Percentiles rank a stretch among this genome's conserved stretches.
Conservation (phyloP, 2,329 filamentous ascomycete genomes). For the Pestalotiopsis sp. region DNA sequence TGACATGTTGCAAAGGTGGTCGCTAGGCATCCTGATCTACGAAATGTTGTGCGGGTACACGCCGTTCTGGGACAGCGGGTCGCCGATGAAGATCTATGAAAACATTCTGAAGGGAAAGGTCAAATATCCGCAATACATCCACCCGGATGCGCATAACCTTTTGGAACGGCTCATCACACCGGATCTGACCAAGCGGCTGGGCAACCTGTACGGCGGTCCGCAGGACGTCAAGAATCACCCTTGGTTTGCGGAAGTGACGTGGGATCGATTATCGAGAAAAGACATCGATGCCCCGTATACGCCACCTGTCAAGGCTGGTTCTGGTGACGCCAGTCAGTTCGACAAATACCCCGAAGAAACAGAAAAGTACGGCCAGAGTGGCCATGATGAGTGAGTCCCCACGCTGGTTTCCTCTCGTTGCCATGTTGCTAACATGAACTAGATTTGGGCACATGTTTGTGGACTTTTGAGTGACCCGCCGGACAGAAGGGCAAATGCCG, state of each 20-base stretch:
- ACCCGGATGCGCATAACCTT: slow-evolving; percentile 90
- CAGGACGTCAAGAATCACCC: slow-evolving; percentile 93
- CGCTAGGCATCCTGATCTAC: slow-evolving; percentile 95
- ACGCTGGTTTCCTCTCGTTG: not conserved
- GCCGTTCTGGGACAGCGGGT: slow-evolving; percentile 97
- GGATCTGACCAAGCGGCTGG: slow-evolving; percentile 91
- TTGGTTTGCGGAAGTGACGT: slow-evolving; percentile 98
- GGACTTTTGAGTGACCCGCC: slow-evolving; percentile 62
- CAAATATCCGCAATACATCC: slow-evolving; percentile 96
- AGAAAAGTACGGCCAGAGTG: slow-evolving; percentile 81
- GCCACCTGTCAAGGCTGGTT: slow-evolving; percentile 89
- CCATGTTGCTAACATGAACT: slow-evolving; percentile 1
- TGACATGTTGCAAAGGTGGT: slow-evolving; percentile 72
- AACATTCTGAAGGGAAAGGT: slow-evolving; percentile 96
- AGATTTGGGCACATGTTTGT: slow-evolving; percentile 76
- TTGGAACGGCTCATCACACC: slow-evolving; percentile 91
- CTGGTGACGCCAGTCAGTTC: slow-evolving; percentile 95
- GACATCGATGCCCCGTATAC: slow-evolving; percentile 99
- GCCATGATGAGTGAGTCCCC: slow-evolving; percentile 80
- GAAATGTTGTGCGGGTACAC: slow-evolving; percentile 99
- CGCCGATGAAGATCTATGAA: slow-evolving; percentile 99
- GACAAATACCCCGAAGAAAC: slow-evolving; percentile 98
- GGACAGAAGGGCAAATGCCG: not conserved
- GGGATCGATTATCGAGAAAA: slow-evolving; percentile 91
- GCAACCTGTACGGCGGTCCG: slow-evolving; percentile 88